Evolutionary conservation across 2,329 filamentous ascomycete species (phyloP).

Genomic region (Furcasterigmium furcatum): DNA sequence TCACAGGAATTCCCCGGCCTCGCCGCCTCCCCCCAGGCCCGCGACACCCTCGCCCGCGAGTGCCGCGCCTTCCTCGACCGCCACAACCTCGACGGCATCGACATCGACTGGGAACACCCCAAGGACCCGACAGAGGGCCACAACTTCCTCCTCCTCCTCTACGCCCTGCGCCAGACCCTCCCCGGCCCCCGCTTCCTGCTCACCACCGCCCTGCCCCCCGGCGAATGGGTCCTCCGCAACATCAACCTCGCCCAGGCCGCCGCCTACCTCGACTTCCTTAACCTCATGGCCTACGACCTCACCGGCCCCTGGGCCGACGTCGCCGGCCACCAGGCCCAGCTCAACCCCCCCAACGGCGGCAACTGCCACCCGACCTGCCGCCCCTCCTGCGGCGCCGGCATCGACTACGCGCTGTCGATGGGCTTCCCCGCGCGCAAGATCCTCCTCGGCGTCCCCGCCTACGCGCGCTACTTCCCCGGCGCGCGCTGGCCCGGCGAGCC

Average conservation of each 20-base stretch:
- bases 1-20: conserved; percentile 59
- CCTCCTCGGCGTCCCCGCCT: conserved; percentile 60
- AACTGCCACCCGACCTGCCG: conserved; percentile 3
- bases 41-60: conserved; percentile 52
- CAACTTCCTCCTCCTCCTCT: conserved; percentile 56
- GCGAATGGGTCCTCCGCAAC: conserved; percentile 58
- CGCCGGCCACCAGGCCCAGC: conserved; percentile 62
- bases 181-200: conserved; percentile 55
- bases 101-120: conserved; percentile 70
- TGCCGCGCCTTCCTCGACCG: conserved; percentile 51
- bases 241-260: conserved; percentile 53
- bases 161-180: conserved; percentile 49
- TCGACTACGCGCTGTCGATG: conserved; percentile 48
- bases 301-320: conserved; percentile 58
- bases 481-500: conserved; percentile 50
- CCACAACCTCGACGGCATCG: conserved; percentile 60
- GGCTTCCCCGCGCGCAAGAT: conserved; percentile 57
- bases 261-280: conserved; percentile 56
- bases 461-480: conserved; percentile 58
- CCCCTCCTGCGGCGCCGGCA: conserved; percentile 43
- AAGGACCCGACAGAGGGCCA: conserved; percentile 46
- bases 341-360: conserved; percentile 38
- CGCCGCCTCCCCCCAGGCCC: conserved; percentile 41
- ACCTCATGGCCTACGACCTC: conserved; percentile 70
- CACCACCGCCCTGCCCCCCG: conserved; percentile 60